phyloP scores from a whole-genome alignment of 2,329 filamentous ascomycete species.

The Ceratocystis diversiconidia region DNA sequence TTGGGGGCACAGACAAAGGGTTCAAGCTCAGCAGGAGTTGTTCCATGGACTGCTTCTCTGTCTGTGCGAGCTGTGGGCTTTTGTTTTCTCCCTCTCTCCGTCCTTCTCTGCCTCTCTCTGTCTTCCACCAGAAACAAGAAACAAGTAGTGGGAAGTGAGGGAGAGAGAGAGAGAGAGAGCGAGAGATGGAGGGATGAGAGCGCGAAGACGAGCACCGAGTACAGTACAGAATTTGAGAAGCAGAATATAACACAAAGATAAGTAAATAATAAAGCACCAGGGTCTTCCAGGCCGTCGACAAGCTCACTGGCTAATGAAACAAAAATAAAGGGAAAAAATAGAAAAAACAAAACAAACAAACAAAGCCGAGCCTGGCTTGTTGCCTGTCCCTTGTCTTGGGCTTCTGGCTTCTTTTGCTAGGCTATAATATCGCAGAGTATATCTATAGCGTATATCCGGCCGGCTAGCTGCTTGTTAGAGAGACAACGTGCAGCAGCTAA shows the following conservation, averaged over 20 bases:
- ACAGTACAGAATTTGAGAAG: too few species aligned
- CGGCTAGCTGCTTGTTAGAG: not conserved
- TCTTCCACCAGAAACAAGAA: too few species aligned
- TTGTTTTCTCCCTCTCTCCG: not conserved
- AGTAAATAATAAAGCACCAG: not conserved
- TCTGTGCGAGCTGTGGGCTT: not conserved
- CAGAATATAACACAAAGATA: not conserved
- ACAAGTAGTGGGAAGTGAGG: too few species aligned
- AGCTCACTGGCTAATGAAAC: not conserved
- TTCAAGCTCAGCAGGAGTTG: constrained; percentile 1
- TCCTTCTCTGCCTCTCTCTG: not conserved
- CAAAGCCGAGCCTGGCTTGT: not conserved
- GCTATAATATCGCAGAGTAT: not conserved
- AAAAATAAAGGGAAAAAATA: not conserved
- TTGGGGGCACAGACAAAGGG: constrained; percentile 6
- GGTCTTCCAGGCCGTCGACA: not conserved
- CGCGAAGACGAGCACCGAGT: too few species aligned
- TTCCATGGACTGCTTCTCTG: constrained; percentile 6
- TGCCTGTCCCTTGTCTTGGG: not conserved
- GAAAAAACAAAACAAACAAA: not conserved
- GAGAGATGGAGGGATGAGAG: too few species aligned
- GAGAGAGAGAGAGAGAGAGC: too few species aligned
- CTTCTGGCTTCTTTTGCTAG: not conserved
- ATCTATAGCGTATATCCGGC: not conserved
- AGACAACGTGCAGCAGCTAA: not conserved